Base-by-base conservation (phyloP, 768 basidiomycete species). In the Agrocybe chaxingu region DNA sequence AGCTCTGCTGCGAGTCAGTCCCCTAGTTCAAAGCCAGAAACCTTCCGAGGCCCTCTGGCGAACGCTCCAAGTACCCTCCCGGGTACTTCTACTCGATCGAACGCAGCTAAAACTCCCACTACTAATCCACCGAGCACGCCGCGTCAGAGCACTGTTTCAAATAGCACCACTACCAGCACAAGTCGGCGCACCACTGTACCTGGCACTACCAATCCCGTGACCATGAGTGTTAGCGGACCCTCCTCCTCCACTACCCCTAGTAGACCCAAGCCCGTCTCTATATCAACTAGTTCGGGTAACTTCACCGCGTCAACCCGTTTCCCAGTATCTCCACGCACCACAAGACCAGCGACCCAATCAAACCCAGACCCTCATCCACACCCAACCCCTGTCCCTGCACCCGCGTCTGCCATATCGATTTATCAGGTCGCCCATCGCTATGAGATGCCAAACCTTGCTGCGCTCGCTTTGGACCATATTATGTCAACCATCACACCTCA, bases 391-490 rank as follows among this genome's bases (percentile, higher is more conserved):
- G 56, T 77, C 3, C 85, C 85, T 6, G 66, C 71, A 3, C 81
- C 87, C 11, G 87, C 87, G 9, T 87, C 85, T 18, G 87, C 88
- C 1, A 65, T 92, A 42, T 81, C 82, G 0, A 78, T 90, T 57
- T 92, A 88, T 67, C 85, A 86, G 56, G 75, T 89, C 8, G 85
- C 87, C 3, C 87, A 92, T 68, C 76, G 87, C 45, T 92, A 90
- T 65, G 70, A 70, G 2, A 81, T 92, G 72, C 79, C 81, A 3
- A 77, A 73, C 7, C 74, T 92, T 18, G 80, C 80, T n/a, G 60
- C 71, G 16, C 74, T 89, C 18, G 86, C 88, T 6, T 64, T 87
- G 50, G 85, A 87, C 45, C 87, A 89, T 64, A 83, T 89, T 60
- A 77, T 90, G 74, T 71, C 75, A 5, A 85, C 81, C 6, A 74